Percentiles rank a stretch among this genome's conserved stretches.
These are phyloP conservation scores for Termitomyces sp. DNA, from an alignment of 768 basidiomycete species.

Conservation along the genomic window DNA sequence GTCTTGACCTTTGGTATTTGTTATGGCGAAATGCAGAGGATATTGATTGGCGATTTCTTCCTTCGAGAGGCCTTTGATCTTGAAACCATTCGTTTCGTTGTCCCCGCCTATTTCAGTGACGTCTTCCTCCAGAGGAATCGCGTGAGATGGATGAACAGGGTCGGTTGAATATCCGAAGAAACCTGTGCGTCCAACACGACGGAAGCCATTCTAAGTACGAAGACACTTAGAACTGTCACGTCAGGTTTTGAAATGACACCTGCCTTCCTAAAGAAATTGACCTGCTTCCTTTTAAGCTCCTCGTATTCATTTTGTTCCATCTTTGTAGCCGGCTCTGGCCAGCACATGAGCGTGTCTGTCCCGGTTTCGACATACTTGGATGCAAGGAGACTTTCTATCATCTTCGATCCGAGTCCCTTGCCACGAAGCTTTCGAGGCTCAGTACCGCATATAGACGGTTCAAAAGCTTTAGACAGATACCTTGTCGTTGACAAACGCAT, in stretches of 20 bases:
- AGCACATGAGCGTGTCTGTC: slow-evolving; percentile 20
- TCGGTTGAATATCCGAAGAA: slow-evolving; percentile 13
- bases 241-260: slow-evolving; percentile 3
- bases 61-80: background rate
- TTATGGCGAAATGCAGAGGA: slow-evolving; percentile 4
- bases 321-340: slow-evolving; percentile 21
- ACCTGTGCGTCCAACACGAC: slow-evolving; percentile 11
- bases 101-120: slow-evolving; percentile 4
- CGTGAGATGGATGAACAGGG: slow-evolving; percentile 7
- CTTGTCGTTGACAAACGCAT: slow-evolving; percentile 17
- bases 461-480: background rate
- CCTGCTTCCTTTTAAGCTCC: slow-evolving; percentile 2
- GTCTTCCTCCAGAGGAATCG: slow-evolving; percentile 1
- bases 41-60: slow-evolving; percentile 2
- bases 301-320: slow-evolving; percentile 3
- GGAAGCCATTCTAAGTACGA: slow-evolving; percentile 9
- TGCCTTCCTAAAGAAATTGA: slow-evolving; percentile 1
- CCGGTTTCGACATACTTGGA: slow-evolving; percentile 16
- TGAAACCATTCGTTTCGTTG: background rate
- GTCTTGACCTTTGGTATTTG: background rate
- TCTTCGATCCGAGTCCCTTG: slow-evolving; percentile 21
- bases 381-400: slow-evolving; percentile 17
- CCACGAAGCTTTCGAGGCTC: slow-evolving; percentile 6
- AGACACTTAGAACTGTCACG: background rate
- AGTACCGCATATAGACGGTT: background rate